phyloP scores from a whole-genome alignment of 345 rosid species.

The Reutealis trisperma region DNA sequence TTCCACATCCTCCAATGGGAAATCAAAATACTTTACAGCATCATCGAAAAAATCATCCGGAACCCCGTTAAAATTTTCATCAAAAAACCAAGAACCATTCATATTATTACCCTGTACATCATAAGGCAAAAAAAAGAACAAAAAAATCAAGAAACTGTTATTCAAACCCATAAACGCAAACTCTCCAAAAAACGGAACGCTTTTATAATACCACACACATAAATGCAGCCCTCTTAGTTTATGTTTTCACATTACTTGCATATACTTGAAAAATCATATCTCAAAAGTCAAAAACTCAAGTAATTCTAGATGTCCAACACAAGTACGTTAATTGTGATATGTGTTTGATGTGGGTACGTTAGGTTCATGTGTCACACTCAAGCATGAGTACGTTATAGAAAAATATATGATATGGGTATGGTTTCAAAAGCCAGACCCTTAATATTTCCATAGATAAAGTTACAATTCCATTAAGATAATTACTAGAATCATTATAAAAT shows the following conservation, averaged over 20 bases:
- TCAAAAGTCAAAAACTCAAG: background rate
- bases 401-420: background rate
- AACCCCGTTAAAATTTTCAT: slow-evolving; percentile 49
- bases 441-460: background rate
- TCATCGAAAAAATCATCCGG: slow-evolving; percentile 67
- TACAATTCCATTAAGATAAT: background rate
- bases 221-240: background rate
- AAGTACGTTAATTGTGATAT: background rate
- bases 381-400: background rate
- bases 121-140: background rate
- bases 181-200: background rate
- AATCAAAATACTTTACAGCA: slow-evolving; percentile 49
- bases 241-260: background rate
- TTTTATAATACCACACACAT: background rate
- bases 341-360: slow-evolving; percentile 1
- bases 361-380: background rate
- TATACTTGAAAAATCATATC: background rate
- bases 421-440: background rate
- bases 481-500: background rate
- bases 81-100: slow-evolving; percentile 51
- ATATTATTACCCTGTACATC: slow-evolving; percentile 25
- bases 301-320: slow-evolving; percentile 6
- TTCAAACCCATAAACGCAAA: background rate
- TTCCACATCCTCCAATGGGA: slow-evolving; percentile 65
- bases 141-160: background rate